Base-by-base conservation (phyloP, 1,284 basidiomycete species). In the Sphaerobolus stellatus region DNA sequence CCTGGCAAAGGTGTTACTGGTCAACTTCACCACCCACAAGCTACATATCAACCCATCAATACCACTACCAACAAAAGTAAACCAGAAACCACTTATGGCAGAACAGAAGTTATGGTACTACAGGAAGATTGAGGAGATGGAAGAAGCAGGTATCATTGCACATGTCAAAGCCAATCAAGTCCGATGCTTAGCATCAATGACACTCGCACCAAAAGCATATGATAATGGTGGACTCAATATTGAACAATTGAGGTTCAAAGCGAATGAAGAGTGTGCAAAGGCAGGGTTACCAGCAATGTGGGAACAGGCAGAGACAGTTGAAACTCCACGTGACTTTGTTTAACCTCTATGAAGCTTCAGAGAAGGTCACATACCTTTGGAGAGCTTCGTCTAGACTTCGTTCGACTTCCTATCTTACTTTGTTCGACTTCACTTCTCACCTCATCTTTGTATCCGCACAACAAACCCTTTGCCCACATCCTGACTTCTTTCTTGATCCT, bases 171-270 rank as follows among this genome's bases (percentile, higher is more conserved):
- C 59, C 5, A 55, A 57, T 13, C 45, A 56, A 18, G 56, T 61
- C 30, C 56, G 53, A 24, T 56, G 54, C 25, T 48, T 60, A 2
- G 47, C 55, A 0, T 43, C 51, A 4, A 61, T 49, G 4, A 58
- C 40, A 27, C 46, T 64, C 14, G 59, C 56, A 5, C 57, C 59
- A n/a, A 62, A 64, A 41, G 59, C 55, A 5, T 20, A 31, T 3
- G 56, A 54, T 14, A 46, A 38, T 18, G 28, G 18, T n/a, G 46
- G 52, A 2, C 30, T 59, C 18, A 29, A 49, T 13, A 14, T 44
- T n/a, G 40, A 56, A 13, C 40, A 48, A 11, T 29, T 62, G 13
- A 41, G 45, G 9, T 29, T 22, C n/a, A 56, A 48, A 36, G 56
- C 49, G 9, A 61, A 63, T 34, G 33, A 31, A 29, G 54, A 56